Evolutionary conservation across 164 flowering plant species (phyloP), one percentile per base, ranked within the genome.

Genomic region (Cinnamomum micranthum): DNA sequence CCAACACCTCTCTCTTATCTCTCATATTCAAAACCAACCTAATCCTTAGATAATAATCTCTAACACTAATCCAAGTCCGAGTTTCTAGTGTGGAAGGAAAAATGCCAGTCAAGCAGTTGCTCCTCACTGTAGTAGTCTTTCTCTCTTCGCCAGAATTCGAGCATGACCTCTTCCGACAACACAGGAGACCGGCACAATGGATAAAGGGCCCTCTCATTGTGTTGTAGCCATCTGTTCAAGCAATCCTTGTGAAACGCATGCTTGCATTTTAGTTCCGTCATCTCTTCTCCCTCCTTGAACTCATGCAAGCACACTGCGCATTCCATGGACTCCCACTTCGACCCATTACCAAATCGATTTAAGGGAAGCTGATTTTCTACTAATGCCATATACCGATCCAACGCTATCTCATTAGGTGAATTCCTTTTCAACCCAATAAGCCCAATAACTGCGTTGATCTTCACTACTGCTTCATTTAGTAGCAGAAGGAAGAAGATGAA

Each of bases 161-260:
- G 4, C 66, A 63, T 63, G 2, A 25, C 24, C 25, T 63, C 66
- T 22, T 50, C 75, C 75, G 75, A 63, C 77, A 75, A 19, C 62
- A 9, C 6, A 73, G 28, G 28, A 27, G 28, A 27, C 28, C 28
- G 77, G 15, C 77, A 75, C 11, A 68, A 15, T 60, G 19, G 50
- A 1, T 47, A 64, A 1, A 64, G 13, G 67, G 28, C 67, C 67
- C 25, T n/a, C 9, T 4, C 41, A 6, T 27, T 17, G 33, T 7
- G 50, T n/a, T 28, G 58, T 22, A 70, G 33, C 73, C 73, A 75
- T 70, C 20, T 70, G 23, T 75, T 69, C 47, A 75, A 63, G 72
- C 77, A 70, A 27, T 17, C 47, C 62, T 52, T 75, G 69, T 75
- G 77, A 67, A 69, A 75, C 2, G 6, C 47, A 63, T 70, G 77